Evolutionary conservation across 2,329 filamentous ascomycete genomes (phyloP), one percentile per base, ranked within the genome.

Genomic region (Diplodia sapinea): DNA sequence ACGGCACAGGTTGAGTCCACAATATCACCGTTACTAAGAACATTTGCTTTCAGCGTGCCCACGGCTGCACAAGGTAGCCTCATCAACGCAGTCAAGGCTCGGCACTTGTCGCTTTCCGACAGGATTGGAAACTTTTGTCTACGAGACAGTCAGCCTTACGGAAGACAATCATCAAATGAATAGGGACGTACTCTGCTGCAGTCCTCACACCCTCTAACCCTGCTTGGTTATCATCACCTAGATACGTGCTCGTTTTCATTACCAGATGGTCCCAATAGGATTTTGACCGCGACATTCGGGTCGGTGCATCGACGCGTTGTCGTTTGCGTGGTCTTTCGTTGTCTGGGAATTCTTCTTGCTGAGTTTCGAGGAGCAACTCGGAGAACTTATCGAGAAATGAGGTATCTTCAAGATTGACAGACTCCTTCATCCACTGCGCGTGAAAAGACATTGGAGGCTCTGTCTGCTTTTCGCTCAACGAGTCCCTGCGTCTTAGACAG

Each of bases 51-150:
- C 26, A 68, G 43, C 1, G 66, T 56, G 7, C 50, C 57, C n/a
- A 57, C 40, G 11, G 66, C 57, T 56, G 57, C 66, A 52, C 66
- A 68, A 6, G 66, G 66, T 6, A 67, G 47, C 56, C 65, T 47
- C 56, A 67, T 62, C 20, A 68, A 31, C 8, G 64, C 40, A 15
- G 15, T 49, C 23, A 66, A 26, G 26, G 43, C 51, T 20, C 33
- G 29, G 20, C 64, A 66, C 20, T 57, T 57, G 38, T 56, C 64
- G 12, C 23, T n/a, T 15, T 66, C 51, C 9, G 51, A 56, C 9
- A 56, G 13, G 1, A 2, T 29, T 17, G 52, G 17, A 47, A 66
- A 66, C 1, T 49, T 57, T 9, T 57, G 31, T n/a, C 64, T 66
- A 43, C 6, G 1, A 26, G 3, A 29, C 15, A 15, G 31, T 66